Percentiles rank a stretch among this genome's conserved stretches.
Evolutionary conservation across 2,329 filamentous ascomycete species (phyloP).

Genomic region (Aspergillus arachidicola): DNA sequence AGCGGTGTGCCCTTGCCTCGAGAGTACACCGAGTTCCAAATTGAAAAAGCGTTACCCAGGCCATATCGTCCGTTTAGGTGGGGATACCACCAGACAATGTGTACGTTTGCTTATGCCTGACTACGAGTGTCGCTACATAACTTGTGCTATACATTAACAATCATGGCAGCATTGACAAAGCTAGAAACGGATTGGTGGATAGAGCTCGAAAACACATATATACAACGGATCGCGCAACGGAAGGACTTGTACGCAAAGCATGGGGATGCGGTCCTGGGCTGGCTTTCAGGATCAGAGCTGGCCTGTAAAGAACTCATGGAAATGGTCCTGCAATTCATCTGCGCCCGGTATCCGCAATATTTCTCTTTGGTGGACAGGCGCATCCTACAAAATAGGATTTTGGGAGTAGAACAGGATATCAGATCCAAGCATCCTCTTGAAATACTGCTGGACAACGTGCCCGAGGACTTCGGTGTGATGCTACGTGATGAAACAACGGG

Average conservation of each 20-base stretch:
- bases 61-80: conserved; percentile 82
- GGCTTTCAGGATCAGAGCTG: conserved; percentile 73
- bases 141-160: not conserved
- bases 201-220: conserved; percentile 79
- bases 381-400: conserved; percentile 68
- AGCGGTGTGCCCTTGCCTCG: conserved; percentile 73
- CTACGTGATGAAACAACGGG: conserved; percentile 72
- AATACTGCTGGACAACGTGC: conserved; percentile 74
- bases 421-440: conserved; percentile 64
- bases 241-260: conserved; percentile 65
- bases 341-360: conserved; percentile 72
- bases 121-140: not conserved
- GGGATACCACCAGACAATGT: conserved; percentile 90
- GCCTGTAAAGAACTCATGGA: conserved; percentile 88
- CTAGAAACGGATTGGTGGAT: conserved; percentile 85
- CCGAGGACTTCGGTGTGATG: conserved; percentile 81
- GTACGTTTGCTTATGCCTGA: conserved; percentile 54
- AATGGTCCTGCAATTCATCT: conserved; percentile 79
- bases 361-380: conserved; percentile 63
- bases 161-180: conserved; percentile 67
- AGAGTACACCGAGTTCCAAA: conserved; percentile 66
- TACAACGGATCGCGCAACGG: conserved; percentile 67
- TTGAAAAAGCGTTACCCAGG: conserved; percentile 67
- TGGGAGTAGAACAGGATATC: conserved; percentile 65
- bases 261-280: conserved; percentile 65